Conservation (phyloP, 2,329 filamentous ascomycete species). For the Xylariaceae sp. region DNA sequence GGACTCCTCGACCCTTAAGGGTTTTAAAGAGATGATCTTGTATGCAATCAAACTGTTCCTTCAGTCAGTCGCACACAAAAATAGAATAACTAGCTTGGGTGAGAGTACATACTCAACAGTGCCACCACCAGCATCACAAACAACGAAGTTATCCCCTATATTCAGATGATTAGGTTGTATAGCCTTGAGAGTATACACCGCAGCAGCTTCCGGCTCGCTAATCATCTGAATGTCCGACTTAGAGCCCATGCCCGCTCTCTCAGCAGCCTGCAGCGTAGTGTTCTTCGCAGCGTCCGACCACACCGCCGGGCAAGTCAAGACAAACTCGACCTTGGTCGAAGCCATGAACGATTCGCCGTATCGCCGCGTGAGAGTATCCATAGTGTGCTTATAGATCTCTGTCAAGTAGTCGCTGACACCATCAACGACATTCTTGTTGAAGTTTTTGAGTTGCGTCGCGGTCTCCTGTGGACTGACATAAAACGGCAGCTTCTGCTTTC, state of each 20-base stretch:
- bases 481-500: constrained; percentile 75
- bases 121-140: constrained; percentile 62
- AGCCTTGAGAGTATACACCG: constrained; percentile 75
- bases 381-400: constrained; percentile 73
- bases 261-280: constrained; percentile 73
- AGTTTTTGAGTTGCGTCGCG: constrained; percentile 70
- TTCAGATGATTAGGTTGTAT: constrained; percentile 73
- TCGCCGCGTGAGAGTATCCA: constrained; percentile 70
- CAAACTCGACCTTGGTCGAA: constrained; percentile 72
- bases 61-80: background rate
- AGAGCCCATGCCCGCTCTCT: constrained; percentile 74
- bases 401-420: constrained; percentile 78
- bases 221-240: constrained; percentile 73
- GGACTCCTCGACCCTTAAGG: constrained; percentile 72
- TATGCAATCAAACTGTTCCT: constrained; percentile 67
- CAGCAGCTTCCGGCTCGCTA: constrained; percentile 76
- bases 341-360: constrained; percentile 80
- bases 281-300: constrained; percentile 87
- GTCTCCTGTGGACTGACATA: constrained; percentile 78
- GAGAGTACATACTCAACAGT: constrained; percentile 61
- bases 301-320: constrained; percentile 78
- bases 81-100: background rate
- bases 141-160: constrained; percentile 64
- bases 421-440: constrained; percentile 74
- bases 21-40: constrained; percentile 71